Base-by-base conservation (phyloP, 371 early-diverging fungal genomes). In the Mortierella sp. region DNA sequence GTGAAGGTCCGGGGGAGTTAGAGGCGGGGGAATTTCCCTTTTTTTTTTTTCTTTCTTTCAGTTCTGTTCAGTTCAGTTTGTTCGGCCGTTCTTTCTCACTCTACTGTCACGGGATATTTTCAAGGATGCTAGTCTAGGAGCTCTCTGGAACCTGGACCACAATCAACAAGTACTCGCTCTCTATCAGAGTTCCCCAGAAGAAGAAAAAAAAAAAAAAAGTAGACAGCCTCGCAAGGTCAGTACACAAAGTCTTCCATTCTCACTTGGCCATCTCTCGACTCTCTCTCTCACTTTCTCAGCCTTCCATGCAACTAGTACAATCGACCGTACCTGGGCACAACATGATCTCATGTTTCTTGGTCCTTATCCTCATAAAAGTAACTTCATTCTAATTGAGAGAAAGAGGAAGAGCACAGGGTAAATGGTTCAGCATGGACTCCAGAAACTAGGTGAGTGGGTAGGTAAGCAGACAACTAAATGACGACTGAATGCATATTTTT, bases 311-410 rank as follows among this genome's bases (percentile, higher is more conserved):
- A 16, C 11, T 7, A 37, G n/a, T 28, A n/a, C 1, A 15, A 15
- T 2, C 16, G 23, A 28, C n/a, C 44, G 43, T 87, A 93, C 94
- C 93, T 56, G 96, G 96, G 6, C 96, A 94, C 15, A 97, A 88
- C 96, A 97, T 95, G 57, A 97, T 93, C 82, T 97, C 98, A 79
- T 96, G 95, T 73, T 94, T 95, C 82, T 95, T 96, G 15, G 96
- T 95, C 51, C 98, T 86, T 29, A 97, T 90, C 57, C 98, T 87
- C 64, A 97, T 72, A 79, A 97, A 97, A n/a, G 96, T 96, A 60
- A 97, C 80, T 44, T 96, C 98, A 73, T 97, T 96, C 93, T 90
- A 82, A 19, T 47, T 16, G 18, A 66, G 29, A 82, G 66, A 5
- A 2, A 28, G 63, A 46, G 43, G 43, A 23, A 26, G 14, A 52